Base-by-base conservation (phyloP, 2,329 filamentous ascomycete species). In the Epichloe baconii region DNA sequence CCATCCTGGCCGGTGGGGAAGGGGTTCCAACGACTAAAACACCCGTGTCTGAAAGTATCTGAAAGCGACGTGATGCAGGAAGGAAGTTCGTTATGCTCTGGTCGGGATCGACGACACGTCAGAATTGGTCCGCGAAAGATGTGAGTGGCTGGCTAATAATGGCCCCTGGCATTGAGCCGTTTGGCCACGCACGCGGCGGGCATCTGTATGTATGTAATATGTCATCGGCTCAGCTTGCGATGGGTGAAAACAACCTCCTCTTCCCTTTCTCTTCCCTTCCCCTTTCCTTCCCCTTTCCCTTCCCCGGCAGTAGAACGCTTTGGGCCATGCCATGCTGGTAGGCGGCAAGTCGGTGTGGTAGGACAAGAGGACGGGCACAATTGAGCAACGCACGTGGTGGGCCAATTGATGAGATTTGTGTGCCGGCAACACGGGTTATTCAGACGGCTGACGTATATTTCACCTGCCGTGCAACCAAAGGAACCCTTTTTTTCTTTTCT, bases 351-450 rank as follows among this genome's bases (percentile, higher is more conserved):
- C 31, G 17, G 36, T 46, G 49, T 23, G 49, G 43, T 46, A 50
- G 26, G 42, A 46, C 49, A 19, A 46, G 36, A 23, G n/a, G 23
- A 45, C 35, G 21, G 42, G 42, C 23, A 49, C 11, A 49, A 41
- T 38, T 38, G 42, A 43, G 48, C 48, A 43, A 44, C 14, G 34
- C 48, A 49, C 41, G 48, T 44, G 48, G 41, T 44, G 35, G 12
- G 36, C 36, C 36, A 50, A 45, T 46, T 31, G 48, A 46, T 41
- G 43, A 17, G 12, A 50, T 21, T 45, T 21, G 35, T 15, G 37
- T 23, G 23, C 19, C 48, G 26, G 31, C 3, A 15, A 19, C 14
- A 26, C 23, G 21, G 14, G 14, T 15, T 10, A 44, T 19, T n/a
- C 31, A 14, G 14, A 12, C 15, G 34, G 19, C 40, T 37, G 36